Evolutionary conservation across 306 rosid genomes (phyloP), one percentile per base, ranked within the genome.

Genomic region (Cicer chorassanicum): DNA sequence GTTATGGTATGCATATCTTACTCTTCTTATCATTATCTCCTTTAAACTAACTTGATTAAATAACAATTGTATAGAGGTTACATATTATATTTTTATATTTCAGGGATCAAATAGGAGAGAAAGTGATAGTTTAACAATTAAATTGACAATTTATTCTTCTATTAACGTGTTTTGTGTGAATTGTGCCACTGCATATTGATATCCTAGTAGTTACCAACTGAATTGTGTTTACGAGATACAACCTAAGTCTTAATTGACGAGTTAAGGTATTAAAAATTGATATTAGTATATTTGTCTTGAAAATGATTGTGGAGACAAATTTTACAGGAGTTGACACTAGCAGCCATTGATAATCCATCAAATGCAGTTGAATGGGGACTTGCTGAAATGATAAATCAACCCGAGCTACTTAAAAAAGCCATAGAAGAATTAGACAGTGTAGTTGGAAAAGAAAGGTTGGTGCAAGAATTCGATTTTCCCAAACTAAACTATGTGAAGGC

Each of bases 391-490:
- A 72, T 72, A 19, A 72, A 72, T 63, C 66, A 56, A 13, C 66
- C 76, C 0, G 21, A 72, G 40, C 6, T 72, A 49, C 66, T 72
- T 21, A 7, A 71, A 55, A 36, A 9, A 0, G 76, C 76, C 19
- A 19, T 1, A 1, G 21, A 71, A 18, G 76, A 71, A 71, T 41
- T 71, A 13, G 76, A 71, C 53, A 14, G 61, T 49, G 0, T 10
- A 5, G 61, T 50, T 0, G 74, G 74, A 2, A 69, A 69, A 4
- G 74, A 49, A 4, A 49, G 74, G 6, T 0, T 53, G 0, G 84
- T 87, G 3, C 69, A 85, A 65, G 89, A 85, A 70, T 72, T 51
- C 0, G 83, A 83, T 6, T 9, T 83, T 9, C 86, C 78, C 1
- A 12, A 81, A 2, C 84, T 87, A 2, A 75, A 64, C 6, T 83